These are phyloP conservation scores for Wickerhamiella brachini DNA, from an alignment of 805 yeast species.

Conservation along the genomic window DNA sequence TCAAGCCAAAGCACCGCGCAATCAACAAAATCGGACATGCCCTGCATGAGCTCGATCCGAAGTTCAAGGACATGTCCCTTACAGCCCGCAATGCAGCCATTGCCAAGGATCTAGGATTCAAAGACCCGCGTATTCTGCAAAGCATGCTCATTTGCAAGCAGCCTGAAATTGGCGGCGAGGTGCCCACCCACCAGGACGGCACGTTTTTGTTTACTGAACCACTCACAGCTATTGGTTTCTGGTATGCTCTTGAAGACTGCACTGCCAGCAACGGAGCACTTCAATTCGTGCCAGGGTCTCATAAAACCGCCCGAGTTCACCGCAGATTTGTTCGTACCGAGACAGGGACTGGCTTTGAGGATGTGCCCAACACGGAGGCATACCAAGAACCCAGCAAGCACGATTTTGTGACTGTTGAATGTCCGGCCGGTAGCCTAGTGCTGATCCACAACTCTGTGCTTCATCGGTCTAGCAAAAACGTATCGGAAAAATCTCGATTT, in stretches of 20 bases:
- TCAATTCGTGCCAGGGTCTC: conserved; percentile 58
- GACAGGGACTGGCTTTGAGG: conserved; percentile 44
- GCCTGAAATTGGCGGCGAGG: conserved; percentile 58
- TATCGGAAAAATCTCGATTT: conserved; percentile 42
- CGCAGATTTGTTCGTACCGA: conserved; percentile 50
- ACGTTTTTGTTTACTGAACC: conserved; percentile 62
- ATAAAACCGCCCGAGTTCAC: conserved; percentile 39
- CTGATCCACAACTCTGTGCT: conserved; percentile 58
- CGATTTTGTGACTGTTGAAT: conserved; percentile 39
- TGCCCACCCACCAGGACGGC: conserved; percentile 68
- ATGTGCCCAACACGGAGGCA: conserved; percentile 22
- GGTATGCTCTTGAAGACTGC: conserved; percentile 73
- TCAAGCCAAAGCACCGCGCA: conserved; percentile 39
- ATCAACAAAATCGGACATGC: conserved; percentile 75
- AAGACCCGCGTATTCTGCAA: conserved; percentile 61
- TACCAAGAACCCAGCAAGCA: conserved; percentile 26
- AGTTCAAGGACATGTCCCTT: conserved; percentile 39
- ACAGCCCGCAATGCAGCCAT: conserved; percentile 36
- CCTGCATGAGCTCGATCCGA: conserved; percentile 41
- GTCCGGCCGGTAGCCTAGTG: conserved; percentile 60
- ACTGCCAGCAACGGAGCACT: conserved; percentile 54
- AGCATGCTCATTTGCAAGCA: conserved; percentile 72
- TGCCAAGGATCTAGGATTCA: conserved; percentile 37
- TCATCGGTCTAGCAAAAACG: conserved; percentile 55
- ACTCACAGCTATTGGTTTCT: conserved; percentile 58